These are phyloP conservation scores for Jacaranda mimosifolia DNA, from an alignment of 257 asterid species.

Conservation along the genomic window DNA sequence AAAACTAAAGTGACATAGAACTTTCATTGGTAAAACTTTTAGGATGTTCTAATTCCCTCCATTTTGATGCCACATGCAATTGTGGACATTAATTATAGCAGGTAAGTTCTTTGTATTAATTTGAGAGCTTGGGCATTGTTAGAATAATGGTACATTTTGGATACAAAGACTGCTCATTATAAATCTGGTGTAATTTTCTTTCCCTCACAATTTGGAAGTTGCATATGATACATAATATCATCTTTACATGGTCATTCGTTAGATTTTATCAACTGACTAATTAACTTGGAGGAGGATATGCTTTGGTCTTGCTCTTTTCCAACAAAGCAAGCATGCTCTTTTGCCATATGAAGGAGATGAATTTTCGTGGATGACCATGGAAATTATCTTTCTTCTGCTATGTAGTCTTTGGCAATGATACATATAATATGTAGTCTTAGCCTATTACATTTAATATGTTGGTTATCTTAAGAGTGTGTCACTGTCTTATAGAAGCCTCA, in stretches of 20 bases:
- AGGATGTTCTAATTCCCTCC: background rate
- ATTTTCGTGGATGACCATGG: background rate
- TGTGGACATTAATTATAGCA: background rate
- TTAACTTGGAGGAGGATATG: constrained; percentile 10
- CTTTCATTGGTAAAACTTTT: background rate
- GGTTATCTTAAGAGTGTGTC: background rate
- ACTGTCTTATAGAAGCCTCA: background rate
- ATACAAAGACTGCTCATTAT: background rate
- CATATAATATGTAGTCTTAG: background rate
- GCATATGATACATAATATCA: background rate
- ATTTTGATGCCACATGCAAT: background rate
- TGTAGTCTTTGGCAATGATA: background rate
- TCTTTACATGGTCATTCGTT: background rate
- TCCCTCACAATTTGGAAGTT: background rate
- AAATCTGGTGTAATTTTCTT: constrained; percentile 5
- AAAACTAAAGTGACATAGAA: background rate
- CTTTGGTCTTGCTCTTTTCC: background rate
- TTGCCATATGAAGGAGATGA: constrained; percentile 1
- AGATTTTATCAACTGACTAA: constrained; percentile 8
- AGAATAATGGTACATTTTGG: background rate
- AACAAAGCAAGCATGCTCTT: background rate
- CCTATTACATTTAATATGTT: background rate
- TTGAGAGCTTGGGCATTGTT: background rate
- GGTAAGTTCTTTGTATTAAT: background rate
- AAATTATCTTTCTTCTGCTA: background rate